Conservation (phyloP, 495 filamentous ascomycete genomes). For the Xylaria nigripes region DNA sequence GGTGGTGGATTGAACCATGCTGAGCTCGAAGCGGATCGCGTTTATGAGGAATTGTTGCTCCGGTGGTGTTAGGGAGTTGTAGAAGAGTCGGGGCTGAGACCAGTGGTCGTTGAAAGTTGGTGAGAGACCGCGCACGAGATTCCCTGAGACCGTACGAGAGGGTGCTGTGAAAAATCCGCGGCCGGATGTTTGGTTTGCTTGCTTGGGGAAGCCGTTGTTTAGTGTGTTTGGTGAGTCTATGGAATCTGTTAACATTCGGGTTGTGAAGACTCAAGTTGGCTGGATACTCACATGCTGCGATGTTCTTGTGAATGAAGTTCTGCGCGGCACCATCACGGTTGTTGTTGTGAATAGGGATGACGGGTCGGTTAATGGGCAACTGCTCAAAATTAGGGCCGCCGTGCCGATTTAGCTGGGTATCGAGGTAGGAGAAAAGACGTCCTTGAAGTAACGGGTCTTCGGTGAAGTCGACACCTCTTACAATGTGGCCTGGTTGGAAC, state of each 20-base stretch:
- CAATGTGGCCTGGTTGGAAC: slow-evolving; percentile 54
- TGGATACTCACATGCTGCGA: slow-evolving; percentile 30
- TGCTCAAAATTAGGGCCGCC: slow-evolving; percentile 70
- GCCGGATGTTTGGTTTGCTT: slow-evolving; percentile 62
- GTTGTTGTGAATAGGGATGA: slow-evolving; percentile 60
- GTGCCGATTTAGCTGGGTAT: slow-evolving; percentile 66
- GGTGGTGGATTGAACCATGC: slow-evolving; percentile 45
- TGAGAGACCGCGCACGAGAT: slow-evolving; percentile 50
- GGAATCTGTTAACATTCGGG: slow-evolving; percentile 1
- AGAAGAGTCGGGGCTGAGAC: slow-evolving; percentile 69
- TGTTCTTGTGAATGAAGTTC: slow-evolving; percentile 47
- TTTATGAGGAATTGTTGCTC: slow-evolving; percentile 75
- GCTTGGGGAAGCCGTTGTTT: slow-evolving; percentile 55
- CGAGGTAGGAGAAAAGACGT: slow-evolving; percentile 66
- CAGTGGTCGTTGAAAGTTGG: slow-evolving; percentile 67
- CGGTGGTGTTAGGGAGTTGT: slow-evolving; percentile 60
- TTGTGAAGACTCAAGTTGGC: background rate
- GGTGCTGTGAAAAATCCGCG: slow-evolving; percentile 70
- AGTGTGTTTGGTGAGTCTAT: slow-evolving; percentile 57
- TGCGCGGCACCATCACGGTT: slow-evolving; percentile 57
- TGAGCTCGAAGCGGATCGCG: slow-evolving; percentile 67
- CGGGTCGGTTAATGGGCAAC: slow-evolving; percentile 64
- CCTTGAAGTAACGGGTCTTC: slow-evolving; percentile 69
- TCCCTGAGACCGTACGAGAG: slow-evolving; percentile 43
- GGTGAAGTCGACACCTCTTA: slow-evolving; percentile 64